Base-by-base conservation (phyloP, 2,329 filamentous ascomycete species). In the Aspergillus persii region DNA sequence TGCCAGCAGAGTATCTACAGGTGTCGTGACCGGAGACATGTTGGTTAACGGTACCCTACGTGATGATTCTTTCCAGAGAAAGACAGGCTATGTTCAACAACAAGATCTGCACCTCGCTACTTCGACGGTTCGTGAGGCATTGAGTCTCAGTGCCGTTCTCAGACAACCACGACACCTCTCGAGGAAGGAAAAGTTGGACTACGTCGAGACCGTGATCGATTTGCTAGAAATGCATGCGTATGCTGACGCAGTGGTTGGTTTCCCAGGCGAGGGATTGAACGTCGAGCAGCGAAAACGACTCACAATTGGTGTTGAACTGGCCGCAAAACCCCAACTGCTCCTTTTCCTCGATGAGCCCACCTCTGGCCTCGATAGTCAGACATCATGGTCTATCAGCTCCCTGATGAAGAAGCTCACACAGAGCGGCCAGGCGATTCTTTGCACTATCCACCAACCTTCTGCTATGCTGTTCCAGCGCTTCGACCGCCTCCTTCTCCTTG, bases 281-380 rank as follows among this genome's bases (percentile, higher is more conserved):
- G 50, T 53, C 5, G 50, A 53, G 18, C 39, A 54, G 15, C 33
- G 52, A 1, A 54, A 54, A 44, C n/a, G 52, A 8, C 23, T 46
- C 4, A 54, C 52, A 6, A 54, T 54, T 8, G 39, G 52, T 1
- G 39, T 54, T 9, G 27, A 54, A 29, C 52, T 46, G 11, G 52
- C 52, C 12, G 39, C 52, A 30, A 44, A 30, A 15, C 52, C 52
- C 3, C 33, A 54, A 44, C 52, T 54, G 9, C 11, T 33, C 3
- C 18, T 54, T 4, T 54, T 54, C 39, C 36, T 54, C 5, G 52
- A 54, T 12, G 52, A 54, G 18, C 33, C 52, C 3, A 54, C 52
- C 4, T 54, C 52, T 15, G 52, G 52, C 5, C 52, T 54, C 5
- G 52, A 54, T 54, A 54, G 52, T 18, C 52, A 46, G 52, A 54